Base-by-base conservation (phyloP, 75 land plant genomes). In the Larix kaempferi region DNA sequence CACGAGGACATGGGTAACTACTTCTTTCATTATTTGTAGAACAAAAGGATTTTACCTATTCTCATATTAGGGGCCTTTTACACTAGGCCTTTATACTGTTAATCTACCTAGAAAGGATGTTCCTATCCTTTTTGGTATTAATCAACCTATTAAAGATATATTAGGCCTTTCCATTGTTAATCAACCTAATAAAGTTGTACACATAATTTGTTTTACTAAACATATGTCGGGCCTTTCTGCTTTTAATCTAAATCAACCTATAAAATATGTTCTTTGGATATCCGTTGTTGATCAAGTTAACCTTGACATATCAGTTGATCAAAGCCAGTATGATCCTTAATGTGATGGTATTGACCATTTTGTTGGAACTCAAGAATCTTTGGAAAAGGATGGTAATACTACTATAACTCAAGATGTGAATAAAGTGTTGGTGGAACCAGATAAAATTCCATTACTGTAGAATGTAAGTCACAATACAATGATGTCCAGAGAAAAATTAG, bases 81-180 rank as follows among this genome's bases (percentile, higher is more conserved):
- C 87, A 82, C 23, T 60, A 80, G 62, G 85, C 84, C 60, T 13
- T 81, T 63, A 62, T 85, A 23, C 80, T 75, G 54, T 27, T 78
- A 35, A 44, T 62, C 12, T 74, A 59, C 57, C 78, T 56, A n/a
- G 52, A 27, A 80, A 56, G 22, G 29, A 39, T 11, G 22, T 41
- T 35, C 37, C 82, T 27, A 49, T 62, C 0, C 59, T 23, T 66
- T 59, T 73, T 5, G 21, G 52, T 16, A 26, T 78, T 56, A 57
- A 17, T 22, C 76, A 25, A 8, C 56, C 73, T 29, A 55, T 54
- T 59, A 25, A 23, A 37, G 13, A 49, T 63, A n/a, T 17, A 63
- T 23, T 22, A 16, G n/a, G 54, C 35, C 69, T 54, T 37, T 14
- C 41, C 7, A 2, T 12, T 61, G 23, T n/a, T 61, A 61, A 33